Conservation (phyloP, 306 rosid species). For the Quercus alba region DNA sequence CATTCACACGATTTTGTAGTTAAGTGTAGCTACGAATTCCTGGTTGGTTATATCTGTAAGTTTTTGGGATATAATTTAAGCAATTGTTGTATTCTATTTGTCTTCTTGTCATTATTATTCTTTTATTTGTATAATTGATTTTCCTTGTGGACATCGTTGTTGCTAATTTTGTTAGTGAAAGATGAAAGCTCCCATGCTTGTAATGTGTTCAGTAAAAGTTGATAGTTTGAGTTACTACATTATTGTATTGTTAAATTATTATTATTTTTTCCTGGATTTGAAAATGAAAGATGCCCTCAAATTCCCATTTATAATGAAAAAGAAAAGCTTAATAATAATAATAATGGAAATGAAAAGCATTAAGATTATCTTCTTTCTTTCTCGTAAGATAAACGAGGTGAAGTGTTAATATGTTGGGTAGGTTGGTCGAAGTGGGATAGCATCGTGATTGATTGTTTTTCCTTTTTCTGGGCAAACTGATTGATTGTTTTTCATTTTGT, state of each 20-base stretch:
- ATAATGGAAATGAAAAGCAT: too few relatives aligned
- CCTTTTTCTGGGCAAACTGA: not conserved
- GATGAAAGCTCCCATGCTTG: not conserved
- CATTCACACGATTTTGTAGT: slow-evolving; percentile 25
- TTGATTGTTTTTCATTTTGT: not conserved
- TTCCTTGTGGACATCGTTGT: not conserved
- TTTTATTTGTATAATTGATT: slow-evolving; percentile 27
- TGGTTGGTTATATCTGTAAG: slow-evolving; percentile 21
- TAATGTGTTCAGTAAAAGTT: too few relatives aligned
- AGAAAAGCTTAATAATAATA: too few relatives aligned
- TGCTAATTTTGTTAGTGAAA: not conserved
- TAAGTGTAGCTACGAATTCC: slow-evolving; percentile 22
- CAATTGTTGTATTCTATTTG: slow-evolving; percentile 19
- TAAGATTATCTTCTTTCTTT: too few relatives aligned
- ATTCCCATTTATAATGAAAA: too few relatives aligned
- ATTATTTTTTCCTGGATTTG: too few relatives aligned
- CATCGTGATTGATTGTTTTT: not conserved
- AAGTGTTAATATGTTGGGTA: too few relatives aligned
- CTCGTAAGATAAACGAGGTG: too few relatives aligned
- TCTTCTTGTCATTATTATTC: slow-evolving; percentile 7
- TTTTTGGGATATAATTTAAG: slow-evolving; percentile 15
- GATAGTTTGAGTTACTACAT: too few relatives aligned
- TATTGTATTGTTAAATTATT: too few relatives aligned
- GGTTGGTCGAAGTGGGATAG: not conserved
- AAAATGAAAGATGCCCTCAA: too few relatives aligned